Evolutionary conservation across 2,329 filamentous ascomycete species (phyloP).

Genomic region (Myriangium duriaei): DNA sequence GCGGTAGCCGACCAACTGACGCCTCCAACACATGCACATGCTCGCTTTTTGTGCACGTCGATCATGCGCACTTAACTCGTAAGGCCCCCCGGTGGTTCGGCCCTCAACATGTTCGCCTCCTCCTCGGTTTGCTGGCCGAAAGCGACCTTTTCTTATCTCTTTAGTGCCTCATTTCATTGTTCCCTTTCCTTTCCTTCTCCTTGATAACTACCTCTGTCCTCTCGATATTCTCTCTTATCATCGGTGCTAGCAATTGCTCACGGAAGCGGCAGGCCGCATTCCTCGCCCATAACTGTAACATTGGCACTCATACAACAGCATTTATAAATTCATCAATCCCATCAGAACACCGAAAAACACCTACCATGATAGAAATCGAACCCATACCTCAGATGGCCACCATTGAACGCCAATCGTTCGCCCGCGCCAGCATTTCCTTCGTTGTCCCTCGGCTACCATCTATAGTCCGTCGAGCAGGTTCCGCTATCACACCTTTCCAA

Average conservation of each 20-base stretch:
- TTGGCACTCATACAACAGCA: not conserved
- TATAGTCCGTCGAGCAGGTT: conserved; percentile 10
- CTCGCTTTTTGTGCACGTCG: no score
- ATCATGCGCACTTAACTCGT: no score
- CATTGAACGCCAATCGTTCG: conserved; percentile 6
- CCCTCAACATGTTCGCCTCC: not conserved
- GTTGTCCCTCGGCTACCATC: conserved; percentile 10
- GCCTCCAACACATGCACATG: no score
- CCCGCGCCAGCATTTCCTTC: conserved; percentile 3
- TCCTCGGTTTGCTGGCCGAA: not conserved
- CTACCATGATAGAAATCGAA: conserved; percentile 1
- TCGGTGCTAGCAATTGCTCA: no score
- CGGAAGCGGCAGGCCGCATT: conserved; percentile 8
- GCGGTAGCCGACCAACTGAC: no score
- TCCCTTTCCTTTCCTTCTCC: not conserved
- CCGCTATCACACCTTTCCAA: conserved; percentile 10
- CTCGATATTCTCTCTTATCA: no score
- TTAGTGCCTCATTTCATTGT: not conserved
- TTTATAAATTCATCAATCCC: not conserved
- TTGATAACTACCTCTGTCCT: no score
- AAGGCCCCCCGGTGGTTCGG: not conserved
- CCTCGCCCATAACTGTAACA: not conserved
- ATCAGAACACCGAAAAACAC: not conserved
- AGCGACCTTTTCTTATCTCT: not conserved
- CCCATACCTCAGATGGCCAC: conserved; percentile 3